Base-by-base conservation (phyloP, 352 stramenopile genomes). In the Phytophthora boehmeriae region DNA sequence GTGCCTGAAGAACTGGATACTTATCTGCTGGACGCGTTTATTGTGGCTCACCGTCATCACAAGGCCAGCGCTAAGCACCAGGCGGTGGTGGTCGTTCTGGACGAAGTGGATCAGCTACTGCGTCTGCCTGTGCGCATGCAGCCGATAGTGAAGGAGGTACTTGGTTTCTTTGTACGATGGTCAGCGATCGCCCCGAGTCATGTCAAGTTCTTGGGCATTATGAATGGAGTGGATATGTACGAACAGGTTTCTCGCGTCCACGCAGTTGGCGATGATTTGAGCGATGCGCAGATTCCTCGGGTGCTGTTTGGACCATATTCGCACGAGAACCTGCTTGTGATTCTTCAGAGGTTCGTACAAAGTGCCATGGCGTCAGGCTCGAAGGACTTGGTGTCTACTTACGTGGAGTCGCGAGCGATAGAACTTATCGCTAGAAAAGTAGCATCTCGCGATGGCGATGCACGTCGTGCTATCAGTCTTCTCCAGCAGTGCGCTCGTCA, bases 201-300 rank as follows among this genome's bases (percentile, higher is more conserved):
- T 6, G 48, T 89, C 41, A 76, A 75, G 52, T 86, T 92, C 39
- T 39, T 92, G 44, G 78, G 77, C 13, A 85, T 92, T 50, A 83
- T 92, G 71, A 92, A 92, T 44, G 82, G 82, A 28, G 59, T 90
- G 47, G 83, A 92, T 59, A 88, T 92, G 83, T 86, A 89, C 55
- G 46, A 81, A 14, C 76, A 78, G 30, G 73, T 91, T 27, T 59
- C 77, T 0, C 63, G 72, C 5, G 35, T 81, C 47, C 67, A 75
- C 48, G 46, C 44, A 5, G 42, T 43, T 22, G 60, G 39, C 34
- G 50, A 72, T 9, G 28, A 10, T n/a, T 25, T 39, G 16, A 38
- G 28, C 1, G 56, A 66, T 22, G 54, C 47, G 19, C 45, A 57
- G 16, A 66, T 89, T 2, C 63, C 76, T 11, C 72, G 73, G 38